Conservation (phyloP, 1,139 yeast genomes). For the Debaryomyces udenii region DNA sequence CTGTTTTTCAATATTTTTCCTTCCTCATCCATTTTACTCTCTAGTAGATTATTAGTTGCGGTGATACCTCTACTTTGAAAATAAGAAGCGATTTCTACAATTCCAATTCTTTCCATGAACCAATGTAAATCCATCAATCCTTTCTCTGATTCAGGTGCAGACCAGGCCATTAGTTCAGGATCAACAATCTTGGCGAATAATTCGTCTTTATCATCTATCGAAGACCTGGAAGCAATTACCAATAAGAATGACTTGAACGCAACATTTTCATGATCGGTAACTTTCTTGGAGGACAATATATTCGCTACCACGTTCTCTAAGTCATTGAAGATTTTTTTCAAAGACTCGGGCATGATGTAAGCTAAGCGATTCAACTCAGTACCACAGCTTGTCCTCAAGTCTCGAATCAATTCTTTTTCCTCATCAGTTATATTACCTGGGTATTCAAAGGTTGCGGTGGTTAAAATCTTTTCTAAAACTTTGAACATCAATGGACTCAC, state of each 20-base stretch:
- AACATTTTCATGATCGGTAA: constrained; percentile 89
- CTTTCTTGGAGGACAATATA: constrained; percentile 67
- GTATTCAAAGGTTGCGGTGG: constrained; percentile 84
- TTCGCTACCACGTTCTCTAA: constrained; percentile 79
- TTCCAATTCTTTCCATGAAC: constrained; percentile 97
- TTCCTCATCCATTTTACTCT: constrained; percentile 87
- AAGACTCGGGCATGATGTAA: constrained; percentile 88
- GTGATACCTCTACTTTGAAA: constrained; percentile 82
- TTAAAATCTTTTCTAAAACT: constrained; percentile 82
- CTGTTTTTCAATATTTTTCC: constrained; percentile 76
- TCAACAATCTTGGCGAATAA: constrained; percentile 87
- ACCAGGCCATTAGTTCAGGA: constrained; percentile 92
- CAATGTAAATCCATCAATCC: constrained; percentile 89
- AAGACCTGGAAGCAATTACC: constrained; percentile 88
- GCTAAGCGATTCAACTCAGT: constrained; percentile 93
- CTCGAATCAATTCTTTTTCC: constrained; percentile 79
- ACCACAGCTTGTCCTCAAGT: constrained; percentile 89
- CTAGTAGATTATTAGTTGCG: constrained; percentile 71
- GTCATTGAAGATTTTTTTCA: constrained; percentile 78
- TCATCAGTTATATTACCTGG: constrained; percentile 72
- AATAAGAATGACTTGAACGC: constrained; percentile 89
- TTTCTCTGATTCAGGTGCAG: constrained; percentile 85
- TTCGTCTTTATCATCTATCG: constrained; percentile 67
- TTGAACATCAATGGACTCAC: constrained; percentile 73
- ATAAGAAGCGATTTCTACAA: constrained; percentile 89